These are phyloP conservation scores for Gymnopus androsaceus DNA, from an alignment of 1,284 basidiomycete genomes.

Conservation along the genomic window DNA sequence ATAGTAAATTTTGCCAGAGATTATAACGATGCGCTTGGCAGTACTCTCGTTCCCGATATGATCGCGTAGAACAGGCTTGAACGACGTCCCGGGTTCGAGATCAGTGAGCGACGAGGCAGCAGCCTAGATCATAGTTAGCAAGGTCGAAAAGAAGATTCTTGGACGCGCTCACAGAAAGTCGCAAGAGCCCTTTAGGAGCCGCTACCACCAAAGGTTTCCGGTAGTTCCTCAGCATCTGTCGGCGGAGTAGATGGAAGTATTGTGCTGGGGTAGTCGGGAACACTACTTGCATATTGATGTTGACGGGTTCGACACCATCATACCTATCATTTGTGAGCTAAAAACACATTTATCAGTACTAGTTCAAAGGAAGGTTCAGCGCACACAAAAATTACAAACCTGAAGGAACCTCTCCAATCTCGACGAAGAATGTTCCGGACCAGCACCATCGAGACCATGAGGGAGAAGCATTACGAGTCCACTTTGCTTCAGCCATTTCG, in stretches of 20 bases:
- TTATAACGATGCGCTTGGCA: conserved; percentile 59
- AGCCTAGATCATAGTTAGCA: conserved; percentile 45
- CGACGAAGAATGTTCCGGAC: conserved; percentile 88
- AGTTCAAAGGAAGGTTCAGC: background rate
- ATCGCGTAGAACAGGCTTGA: conserved; percentile 75
- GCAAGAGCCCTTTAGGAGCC: conserved; percentile 80
- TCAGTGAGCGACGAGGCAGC: conserved; percentile 73
- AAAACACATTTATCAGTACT: background rate
- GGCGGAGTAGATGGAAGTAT: conserved; percentile 85
- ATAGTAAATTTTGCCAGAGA: conserved; percentile 87
- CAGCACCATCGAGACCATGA: conserved; percentile 86
- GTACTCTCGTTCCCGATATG: conserved; percentile 37
- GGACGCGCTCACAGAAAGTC: conserved; percentile 63
- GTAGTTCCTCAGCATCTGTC: conserved; percentile 83
- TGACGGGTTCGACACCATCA: conserved; percentile 38
- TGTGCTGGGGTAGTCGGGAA: conserved; percentile 89
- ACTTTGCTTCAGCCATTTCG: conserved; percentile 93
- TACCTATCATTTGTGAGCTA: conserved; percentile 76
- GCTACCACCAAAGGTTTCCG: conserved; percentile 84
- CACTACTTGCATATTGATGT: conserved; percentile 79
- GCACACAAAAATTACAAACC: conserved; percentile 38
- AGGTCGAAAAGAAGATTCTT: background rate
- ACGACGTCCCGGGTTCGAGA: conserved; percentile 62
- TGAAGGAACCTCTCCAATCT: conserved; percentile 87
- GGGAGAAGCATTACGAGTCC: conserved; percentile 85